phyloP scores from a whole-genome alignment of 306 rosid species.

The Castanea sativa region DNA sequence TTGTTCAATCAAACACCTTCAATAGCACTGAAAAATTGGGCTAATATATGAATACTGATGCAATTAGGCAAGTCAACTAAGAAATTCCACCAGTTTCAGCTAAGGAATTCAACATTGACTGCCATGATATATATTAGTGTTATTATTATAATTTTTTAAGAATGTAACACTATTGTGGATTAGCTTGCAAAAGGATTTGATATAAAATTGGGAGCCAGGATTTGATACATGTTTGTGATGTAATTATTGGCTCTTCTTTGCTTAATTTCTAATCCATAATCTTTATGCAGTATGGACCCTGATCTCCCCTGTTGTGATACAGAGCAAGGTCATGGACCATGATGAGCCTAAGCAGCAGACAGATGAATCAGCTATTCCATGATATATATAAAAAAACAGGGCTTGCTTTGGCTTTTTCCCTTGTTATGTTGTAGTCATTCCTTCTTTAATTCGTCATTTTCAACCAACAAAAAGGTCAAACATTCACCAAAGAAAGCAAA shows the following conservation, averaged over 20 bases:
- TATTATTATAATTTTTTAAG: neutral
- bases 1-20: no score
- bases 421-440: neutral
- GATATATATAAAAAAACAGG: neutral
- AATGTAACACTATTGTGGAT: neutral
- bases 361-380: slow-evolving; percentile 35
- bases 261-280: neutral
- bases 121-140: neutral
- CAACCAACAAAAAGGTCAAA: neutral
- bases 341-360: slow-evolving; percentile 40
- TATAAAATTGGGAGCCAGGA: neutral
- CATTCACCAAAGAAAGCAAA: neutral
- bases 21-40: neutral
- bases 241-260: neutral
- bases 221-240: neutral
- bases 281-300: slow-evolving; percentile 71
- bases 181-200: neutral
- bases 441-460: neutral
- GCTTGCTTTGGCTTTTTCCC: neutral
- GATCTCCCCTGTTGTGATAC: slow-evolving; percentile 63
- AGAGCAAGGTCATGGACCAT: slow-evolving; percentile 41
- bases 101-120: neutral
- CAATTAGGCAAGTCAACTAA: neutral
- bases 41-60: neutral
- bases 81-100: neutral